Conservation (phyloP, 2,329 filamentous ascomycete species). For the Geosmithia flava region DNA sequence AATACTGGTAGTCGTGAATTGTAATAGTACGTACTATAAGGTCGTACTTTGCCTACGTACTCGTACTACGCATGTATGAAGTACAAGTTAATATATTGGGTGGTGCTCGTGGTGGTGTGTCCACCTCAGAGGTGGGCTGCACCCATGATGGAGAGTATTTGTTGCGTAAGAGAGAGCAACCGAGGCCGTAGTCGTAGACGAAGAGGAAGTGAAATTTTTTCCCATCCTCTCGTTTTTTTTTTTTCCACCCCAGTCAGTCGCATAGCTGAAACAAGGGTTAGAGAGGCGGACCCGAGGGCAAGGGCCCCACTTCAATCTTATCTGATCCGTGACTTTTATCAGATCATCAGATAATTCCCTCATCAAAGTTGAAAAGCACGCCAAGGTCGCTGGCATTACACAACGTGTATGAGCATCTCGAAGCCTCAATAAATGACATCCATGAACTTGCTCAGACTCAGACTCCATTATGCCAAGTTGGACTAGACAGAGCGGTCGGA, state of each 20-base stretch:
- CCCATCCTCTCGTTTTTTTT: not conserved
- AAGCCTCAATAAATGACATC: not conserved
- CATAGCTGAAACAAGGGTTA: not conserved
- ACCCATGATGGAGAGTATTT: not conserved
- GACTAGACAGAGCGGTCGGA: not conserved
- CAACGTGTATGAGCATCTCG: not conserved
- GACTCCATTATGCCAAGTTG: not conserved
- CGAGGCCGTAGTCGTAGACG: not conserved
- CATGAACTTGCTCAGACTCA: not conserved
- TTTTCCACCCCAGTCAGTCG: not conserved
- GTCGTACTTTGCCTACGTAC: not conserved
- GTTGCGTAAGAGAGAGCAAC: not conserved
- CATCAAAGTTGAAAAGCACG: constrained; percentile 9
- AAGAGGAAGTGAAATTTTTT: not conserved
- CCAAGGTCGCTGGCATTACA: not conserved
- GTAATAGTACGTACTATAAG: not conserved
- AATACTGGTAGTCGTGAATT: not conserved
- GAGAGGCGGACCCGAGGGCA: not conserved
- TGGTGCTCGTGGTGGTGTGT: not conserved
- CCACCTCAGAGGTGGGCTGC: not conserved
- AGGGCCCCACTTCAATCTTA: constrained; percentile 17
- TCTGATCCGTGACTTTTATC: constrained; percentile 34
- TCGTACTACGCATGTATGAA: not conserved
- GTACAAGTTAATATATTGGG: not conserved
- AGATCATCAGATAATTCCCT: constrained; percentile 42